These are phyloP conservation scores for Lippia alba DNA, from an alignment of 305 asterid species.

Conservation along the genomic window DNA sequence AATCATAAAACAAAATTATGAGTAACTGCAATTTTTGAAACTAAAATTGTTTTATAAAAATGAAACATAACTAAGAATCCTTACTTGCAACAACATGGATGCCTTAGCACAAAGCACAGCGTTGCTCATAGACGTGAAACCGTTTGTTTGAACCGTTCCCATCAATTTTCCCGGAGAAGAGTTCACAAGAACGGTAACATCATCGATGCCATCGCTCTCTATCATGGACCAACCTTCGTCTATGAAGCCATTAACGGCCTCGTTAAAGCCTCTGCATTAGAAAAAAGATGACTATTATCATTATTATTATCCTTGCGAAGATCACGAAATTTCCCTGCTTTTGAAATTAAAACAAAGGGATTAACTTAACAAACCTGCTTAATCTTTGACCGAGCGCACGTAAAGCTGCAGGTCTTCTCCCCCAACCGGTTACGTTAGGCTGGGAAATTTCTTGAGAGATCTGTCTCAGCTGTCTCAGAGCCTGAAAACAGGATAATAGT, in stretches of 20 bases:
- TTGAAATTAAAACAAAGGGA: background rate
- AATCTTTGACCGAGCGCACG: conserved; percentile 92
- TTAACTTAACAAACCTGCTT: conserved; percentile 58
- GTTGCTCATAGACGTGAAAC: conserved; percentile 74
- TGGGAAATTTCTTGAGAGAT: conserved; percentile 88
- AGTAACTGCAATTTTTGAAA: no score
- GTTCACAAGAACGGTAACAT: conserved; percentile 86
- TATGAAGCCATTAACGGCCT: conserved; percentile 91
- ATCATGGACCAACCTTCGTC: conserved; percentile 97
- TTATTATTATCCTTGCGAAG: conserved; percentile 5
- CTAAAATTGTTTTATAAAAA: background rate
- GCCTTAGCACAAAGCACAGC: conserved; percentile 94
- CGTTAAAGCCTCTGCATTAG: conserved; percentile 83
- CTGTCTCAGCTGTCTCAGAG: conserved; percentile 90
- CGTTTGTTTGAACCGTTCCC: conserved; percentile 70
- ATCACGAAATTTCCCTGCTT: background rate
- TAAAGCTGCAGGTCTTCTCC: conserved; percentile 92
- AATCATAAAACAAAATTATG: background rate
- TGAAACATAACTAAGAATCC: conserved; percentile 3
- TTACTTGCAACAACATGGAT: conserved; percentile 92
- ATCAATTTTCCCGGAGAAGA: conserved; percentile 78
- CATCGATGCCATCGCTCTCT: conserved; percentile 89
- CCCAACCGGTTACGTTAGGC: conserved; percentile 85
- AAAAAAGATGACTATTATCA: conserved; percentile 1
- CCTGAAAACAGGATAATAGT: conserved; percentile 48